Evolutionary conservation across 73 alveolate genomes (phyloP).

Genomic region (Paramecium bursaria): DNA sequence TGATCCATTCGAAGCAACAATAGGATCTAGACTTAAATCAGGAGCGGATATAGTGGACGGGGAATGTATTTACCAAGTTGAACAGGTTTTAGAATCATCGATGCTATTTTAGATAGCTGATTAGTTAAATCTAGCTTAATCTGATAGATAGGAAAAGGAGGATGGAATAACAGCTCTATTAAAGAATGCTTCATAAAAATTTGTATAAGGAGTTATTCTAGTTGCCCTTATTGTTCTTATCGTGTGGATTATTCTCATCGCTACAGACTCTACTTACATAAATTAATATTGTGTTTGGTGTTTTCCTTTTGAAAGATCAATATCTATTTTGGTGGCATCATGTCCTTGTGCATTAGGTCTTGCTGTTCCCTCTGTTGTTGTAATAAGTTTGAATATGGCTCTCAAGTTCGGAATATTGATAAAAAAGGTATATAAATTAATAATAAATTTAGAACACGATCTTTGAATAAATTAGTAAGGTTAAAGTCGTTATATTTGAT

Average conservation of each 20-base stretch:
- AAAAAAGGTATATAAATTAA: slow-evolving; percentile 86
- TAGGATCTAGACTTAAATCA: slow-evolving; percentile 58
- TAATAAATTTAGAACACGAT: slow-evolving; percentile 73
- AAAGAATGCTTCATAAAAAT: slow-evolving; percentile 35
- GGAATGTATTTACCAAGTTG: slow-evolving; percentile 44
- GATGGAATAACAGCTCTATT: slow-evolving; percentile 72
- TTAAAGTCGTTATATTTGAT: slow-evolving; percentile 89
- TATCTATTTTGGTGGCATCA: slow-evolving; percentile 62
- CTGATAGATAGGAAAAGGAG: slow-evolving; percentile 69
- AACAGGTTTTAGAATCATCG: slow-evolving; percentile 48
- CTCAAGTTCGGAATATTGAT: slow-evolving; percentile 86
- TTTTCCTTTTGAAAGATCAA: slow-evolving; percentile 67
- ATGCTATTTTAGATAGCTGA: slow-evolving; percentile 65
- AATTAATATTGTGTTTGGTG: slow-evolving; percentile 72
- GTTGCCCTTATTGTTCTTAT: slow-evolving; percentile 77
- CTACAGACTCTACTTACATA: slow-evolving; percentile 73
- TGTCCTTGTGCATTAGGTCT: slow-evolving; percentile 98
- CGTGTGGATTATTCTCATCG: slow-evolving; percentile 84
- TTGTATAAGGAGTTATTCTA: slow-evolving; percentile 66
- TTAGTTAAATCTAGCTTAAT: slow-evolving; percentile 62
- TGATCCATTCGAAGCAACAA: slow-evolving; percentile 51
- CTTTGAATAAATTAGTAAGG: slow-evolving; percentile 78
- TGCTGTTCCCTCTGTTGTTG: slow-evolving; percentile 99
- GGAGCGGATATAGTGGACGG: slow-evolving; percentile 71
- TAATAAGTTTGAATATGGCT: slow-evolving; percentile 96